phyloP scores from a whole-genome alignment of 768 basidiomycete genomes.

The Suillus placidus region DNA sequence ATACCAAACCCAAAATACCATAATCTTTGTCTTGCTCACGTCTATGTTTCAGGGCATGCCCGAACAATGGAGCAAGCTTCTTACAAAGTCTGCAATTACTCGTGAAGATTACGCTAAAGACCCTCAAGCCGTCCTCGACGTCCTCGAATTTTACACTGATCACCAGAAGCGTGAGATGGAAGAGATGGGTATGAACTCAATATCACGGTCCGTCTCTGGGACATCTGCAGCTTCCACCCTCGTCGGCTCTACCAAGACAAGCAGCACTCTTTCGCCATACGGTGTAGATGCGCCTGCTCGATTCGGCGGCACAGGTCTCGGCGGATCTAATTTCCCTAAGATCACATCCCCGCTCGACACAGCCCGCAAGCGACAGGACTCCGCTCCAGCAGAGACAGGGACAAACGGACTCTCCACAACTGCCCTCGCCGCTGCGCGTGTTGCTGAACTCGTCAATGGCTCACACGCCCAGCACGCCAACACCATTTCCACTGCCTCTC shows the following conservation, averaged over 20 bases:
- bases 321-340: slow-evolving; percentile 58
- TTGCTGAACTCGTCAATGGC: slow-evolving; percentile 66
- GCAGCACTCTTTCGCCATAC: slow-evolving; percentile 36
- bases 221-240: slow-evolving; percentile 33
- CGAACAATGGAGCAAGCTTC: slow-evolving; percentile 96
- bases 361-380: slow-evolving; percentile 50
- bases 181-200: slow-evolving; percentile 43
- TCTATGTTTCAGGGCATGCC: slow-evolving; percentile 74
- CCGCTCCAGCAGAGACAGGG: slow-evolving; percentile 40
- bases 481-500: slow-evolving; percentile 40
- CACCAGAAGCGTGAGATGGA: slow-evolving; percentile 95
- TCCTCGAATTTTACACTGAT: slow-evolving; percentile 98
- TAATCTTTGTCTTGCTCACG: not conserved
- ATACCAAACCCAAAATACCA: slow-evolving; percentile 1
- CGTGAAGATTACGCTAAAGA: slow-evolving; percentile 97
- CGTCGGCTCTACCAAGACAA: slow-evolving; percentile 33
- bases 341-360: slow-evolving; percentile 38
- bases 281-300: slow-evolving; percentile 60
- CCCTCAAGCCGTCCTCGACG: slow-evolving; percentile 96
- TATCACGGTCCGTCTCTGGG: slow-evolving; percentile 25
- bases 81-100: slow-evolving; percentile 96
- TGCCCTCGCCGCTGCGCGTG: slow-evolving; percentile 54
- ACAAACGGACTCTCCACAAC: slow-evolving; percentile 44
- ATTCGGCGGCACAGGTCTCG: slow-evolving; percentile 93
- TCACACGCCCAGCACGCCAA: slow-evolving; percentile 43